These are phyloP conservation scores for Rubus idaeus DNA, from an alignment of 306 rosid genomes.

Conservation along the genomic window DNA sequence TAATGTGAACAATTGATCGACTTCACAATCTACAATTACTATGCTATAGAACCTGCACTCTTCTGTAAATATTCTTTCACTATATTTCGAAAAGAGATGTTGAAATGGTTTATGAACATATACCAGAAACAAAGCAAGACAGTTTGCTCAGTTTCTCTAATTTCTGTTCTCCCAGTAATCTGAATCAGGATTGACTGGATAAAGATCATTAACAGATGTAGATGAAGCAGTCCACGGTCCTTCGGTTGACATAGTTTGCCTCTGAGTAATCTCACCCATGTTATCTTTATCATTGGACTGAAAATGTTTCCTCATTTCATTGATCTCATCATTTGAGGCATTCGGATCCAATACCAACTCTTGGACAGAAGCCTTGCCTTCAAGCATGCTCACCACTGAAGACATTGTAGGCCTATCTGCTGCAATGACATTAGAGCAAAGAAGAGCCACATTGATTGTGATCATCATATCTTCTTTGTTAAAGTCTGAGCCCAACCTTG, in stretches of 20 bases:
- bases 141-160: constrained; percentile 1
- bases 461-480: constrained; percentile 27
- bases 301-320: constrained; percentile 21
- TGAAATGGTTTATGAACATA: too few relatives aligned
- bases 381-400: constrained; percentile 47
- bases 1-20: too few relatives aligned
- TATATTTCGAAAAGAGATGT: too few relatives aligned
- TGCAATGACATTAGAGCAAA: constrained; percentile 31
- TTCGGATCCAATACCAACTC: constrained; percentile 18
- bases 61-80: too few relatives aligned
- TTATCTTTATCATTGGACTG: neutral
- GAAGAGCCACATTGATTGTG: constrained; percentile 38
- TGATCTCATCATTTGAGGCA: constrained; percentile 17
- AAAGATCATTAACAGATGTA: constrained; percentile 30
- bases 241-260: constrained; percentile 16
- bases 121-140: too few relatives aligned
- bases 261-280: constrained; percentile 5
- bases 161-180: constrained; percentile 10
- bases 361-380: constrained; percentile 26
- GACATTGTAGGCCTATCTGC: constrained; percentile 46
- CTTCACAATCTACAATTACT: too few relatives aligned
- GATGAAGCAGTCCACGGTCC: constrained; percentile 28
- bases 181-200: constrained; percentile 30
- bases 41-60: too few relatives aligned
- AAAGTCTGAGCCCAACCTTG: constrained; percentile 31